These are phyloP conservation scores for Amanita phalloides DNA, from an alignment of 768 basidiomycete genomes.

Conservation along the genomic window DNA sequence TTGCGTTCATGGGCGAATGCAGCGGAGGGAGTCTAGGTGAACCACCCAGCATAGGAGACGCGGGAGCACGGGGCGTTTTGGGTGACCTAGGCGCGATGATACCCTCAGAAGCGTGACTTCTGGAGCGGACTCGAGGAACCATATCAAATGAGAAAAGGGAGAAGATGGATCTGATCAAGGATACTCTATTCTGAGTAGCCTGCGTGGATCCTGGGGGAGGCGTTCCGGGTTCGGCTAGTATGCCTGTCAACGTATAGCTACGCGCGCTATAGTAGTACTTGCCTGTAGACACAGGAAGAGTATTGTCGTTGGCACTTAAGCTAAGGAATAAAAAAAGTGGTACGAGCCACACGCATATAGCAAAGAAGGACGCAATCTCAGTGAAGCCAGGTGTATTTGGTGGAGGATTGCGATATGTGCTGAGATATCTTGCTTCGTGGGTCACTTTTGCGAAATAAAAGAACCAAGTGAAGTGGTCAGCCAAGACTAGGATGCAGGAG, in stretches of 20 bases:
- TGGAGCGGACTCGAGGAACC: conserved; percentile 32
- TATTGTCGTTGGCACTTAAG: conserved; percentile 94
- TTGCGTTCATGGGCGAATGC: conserved; percentile 2
- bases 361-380: conserved; percentile 80
- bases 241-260: neutral
- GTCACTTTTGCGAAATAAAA: conserved; percentile 78
- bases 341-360: conserved; percentile 76
- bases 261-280: conserved; percentile 7
- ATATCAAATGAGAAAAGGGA: conserved; percentile 33
- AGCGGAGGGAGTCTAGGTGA: neutral
- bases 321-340: conserved; percentile 94
- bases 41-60: conserved; percentile 17
- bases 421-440: conserved; percentile 47
- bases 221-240: conserved; percentile 29
- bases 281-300: conserved; percentile 68
- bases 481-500: conserved; percentile 77
- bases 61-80: conserved; percentile 19
- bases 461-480: conserved; percentile 95
- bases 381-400: conserved; percentile 39
- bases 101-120: conserved; percentile 45
- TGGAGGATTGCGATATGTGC: conserved; percentile 32
- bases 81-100: conserved; percentile 60
- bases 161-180: conserved; percentile 60
- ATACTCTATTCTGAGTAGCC: conserved; percentile 27
- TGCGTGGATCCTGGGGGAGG: conserved; percentile 21